Evolutionary conservation across 73 alveolate genomes (phyloP).

Genomic region (Strombidium stylifer): DNA sequence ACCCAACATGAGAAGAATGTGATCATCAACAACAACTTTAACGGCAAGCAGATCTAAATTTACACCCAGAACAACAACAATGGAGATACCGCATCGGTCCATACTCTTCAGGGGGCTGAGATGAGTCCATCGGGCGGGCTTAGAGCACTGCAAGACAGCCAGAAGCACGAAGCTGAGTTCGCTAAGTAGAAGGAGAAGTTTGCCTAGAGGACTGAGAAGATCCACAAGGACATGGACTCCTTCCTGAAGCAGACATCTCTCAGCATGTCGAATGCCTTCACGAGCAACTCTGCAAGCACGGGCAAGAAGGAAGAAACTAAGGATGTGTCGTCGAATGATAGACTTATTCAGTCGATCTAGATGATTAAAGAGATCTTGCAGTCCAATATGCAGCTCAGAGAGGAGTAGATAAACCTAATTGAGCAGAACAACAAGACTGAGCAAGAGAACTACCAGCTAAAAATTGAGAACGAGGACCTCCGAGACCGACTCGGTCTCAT

Average conservation of each 20-base stretch:
- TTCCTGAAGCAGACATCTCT: constrained; percentile 1
- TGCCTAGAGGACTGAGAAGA: not conserved
- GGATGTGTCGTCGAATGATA: constrained; percentile 39
- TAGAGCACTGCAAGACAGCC: not conserved
- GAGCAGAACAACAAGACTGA: constrained; percentile 34
- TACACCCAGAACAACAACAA: not conserved
- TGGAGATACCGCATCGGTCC: no score
- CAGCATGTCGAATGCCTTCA: constrained; percentile 8
- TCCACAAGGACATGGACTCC: not conserved
- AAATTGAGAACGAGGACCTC: constrained; percentile 56
- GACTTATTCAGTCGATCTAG: constrained; percentile 54
- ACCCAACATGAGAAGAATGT: not conserved
- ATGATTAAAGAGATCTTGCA: constrained; percentile 64
- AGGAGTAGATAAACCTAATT: constrained; percentile 16
- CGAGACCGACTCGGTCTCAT: constrained; percentile 54
- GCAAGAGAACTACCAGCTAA: constrained; percentile 30
- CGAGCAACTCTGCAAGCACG: not conserved
- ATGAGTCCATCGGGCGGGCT: no score
- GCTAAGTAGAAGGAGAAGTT: not conserved
- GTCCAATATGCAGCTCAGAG: constrained; percentile 58
- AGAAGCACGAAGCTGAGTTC: not conserved
- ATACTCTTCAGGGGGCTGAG: no score
- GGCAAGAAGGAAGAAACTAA: no score
- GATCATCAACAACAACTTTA: constrained; percentile 20
- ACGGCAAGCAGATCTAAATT: constrained; percentile 14